phyloP scores from a whole-genome alignment of 345 rosid genomes.

The Eucalyptus pauciflora region DNA sequence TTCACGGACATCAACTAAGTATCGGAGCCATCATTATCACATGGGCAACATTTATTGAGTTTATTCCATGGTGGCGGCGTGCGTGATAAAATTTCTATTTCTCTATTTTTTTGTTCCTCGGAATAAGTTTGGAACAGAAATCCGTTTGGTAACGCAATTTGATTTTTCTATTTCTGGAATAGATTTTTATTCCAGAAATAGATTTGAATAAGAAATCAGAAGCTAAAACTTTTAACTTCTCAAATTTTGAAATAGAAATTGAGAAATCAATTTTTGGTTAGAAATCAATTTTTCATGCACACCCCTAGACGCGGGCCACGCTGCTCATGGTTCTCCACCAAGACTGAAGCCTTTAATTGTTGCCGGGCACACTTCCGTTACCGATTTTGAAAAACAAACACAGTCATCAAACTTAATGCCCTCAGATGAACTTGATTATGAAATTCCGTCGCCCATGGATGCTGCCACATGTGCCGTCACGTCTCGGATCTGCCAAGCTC shows the following conservation, averaged over 20 bases:
- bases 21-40: neutral
- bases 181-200: too few relatives aligned
- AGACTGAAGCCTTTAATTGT: neutral
- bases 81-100: too few relatives aligned
- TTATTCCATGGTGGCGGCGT: neutral
- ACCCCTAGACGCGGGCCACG: neutral
- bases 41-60: neutral
- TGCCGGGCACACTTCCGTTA: neutral
- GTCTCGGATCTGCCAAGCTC: neutral
- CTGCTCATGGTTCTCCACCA: neutral
- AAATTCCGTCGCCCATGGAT: rapidly evolving
- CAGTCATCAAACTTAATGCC: rapidly evolving
- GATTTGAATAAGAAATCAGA: too few relatives aligned
- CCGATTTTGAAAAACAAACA: neutral
- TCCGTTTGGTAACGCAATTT: too few relatives aligned
- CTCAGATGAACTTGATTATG: neutral
- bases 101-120: too few relatives aligned
- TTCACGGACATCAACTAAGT: neutral
- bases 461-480: neutral
- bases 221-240: too few relatives aligned
- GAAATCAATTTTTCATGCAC: too few relatives aligned
- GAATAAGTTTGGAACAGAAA: too few relatives aligned
- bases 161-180: too few relatives aligned
- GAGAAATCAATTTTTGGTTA: too few relatives aligned
- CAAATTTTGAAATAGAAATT: too few relatives aligned